Evolutionary conservation across 1,284 basidiomycete genomes (phyloP), one percentile per base, ranked within the genome.

Genomic region (Boletus mariae): DNA sequence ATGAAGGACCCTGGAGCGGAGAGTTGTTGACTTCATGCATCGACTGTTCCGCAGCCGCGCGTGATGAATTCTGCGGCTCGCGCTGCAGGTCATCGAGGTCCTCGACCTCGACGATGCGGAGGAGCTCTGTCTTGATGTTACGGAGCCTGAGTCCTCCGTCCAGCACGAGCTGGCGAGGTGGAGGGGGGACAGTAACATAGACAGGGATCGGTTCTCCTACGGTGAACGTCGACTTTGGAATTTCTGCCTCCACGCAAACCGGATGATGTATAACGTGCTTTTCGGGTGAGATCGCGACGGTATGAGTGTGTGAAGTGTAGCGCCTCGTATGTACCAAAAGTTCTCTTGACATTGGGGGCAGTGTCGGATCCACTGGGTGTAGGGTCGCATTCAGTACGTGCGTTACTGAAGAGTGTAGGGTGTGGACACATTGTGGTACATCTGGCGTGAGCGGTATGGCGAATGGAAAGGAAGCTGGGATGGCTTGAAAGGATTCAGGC

Each of bases 141-240:
- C 89, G 79, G 28, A 92, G 76, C 53, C 87, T 74, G 42, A 90
- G 68, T 4, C 86, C 87, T 48, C 76, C 77, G 48, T 84, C 79
- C 2, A 87, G 70, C 28, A 92, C 80, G 17, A 86, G 73, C 55
- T 84, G 80, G 42, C 77, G 73, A 26, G 73, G 66, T 12, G 89
- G 89, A 13, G 87, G 78, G 8, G 90, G 87, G 3, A 92, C 74
- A 5, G 86, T 89, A 45, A 91, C 76, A 63, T 92, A 92, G 28
- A 91, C 71, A 2, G 89, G 86, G 43, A 92, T 82, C 20, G 79
- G 70, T 62, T 92, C 90, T 23, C 82, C 82, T 1, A 80, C 79
- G 49, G 75, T 78, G 68, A 86, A 92, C 1, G 77, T 83, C 13
- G 81, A 79, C 54, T 88, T 77, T 29, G 89, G 86, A 20, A 92